These are phyloP conservation scores for Pouteria glomerata DNA, from an alignment of 148 eudicot genomes.

Conservation along the genomic window DNA sequence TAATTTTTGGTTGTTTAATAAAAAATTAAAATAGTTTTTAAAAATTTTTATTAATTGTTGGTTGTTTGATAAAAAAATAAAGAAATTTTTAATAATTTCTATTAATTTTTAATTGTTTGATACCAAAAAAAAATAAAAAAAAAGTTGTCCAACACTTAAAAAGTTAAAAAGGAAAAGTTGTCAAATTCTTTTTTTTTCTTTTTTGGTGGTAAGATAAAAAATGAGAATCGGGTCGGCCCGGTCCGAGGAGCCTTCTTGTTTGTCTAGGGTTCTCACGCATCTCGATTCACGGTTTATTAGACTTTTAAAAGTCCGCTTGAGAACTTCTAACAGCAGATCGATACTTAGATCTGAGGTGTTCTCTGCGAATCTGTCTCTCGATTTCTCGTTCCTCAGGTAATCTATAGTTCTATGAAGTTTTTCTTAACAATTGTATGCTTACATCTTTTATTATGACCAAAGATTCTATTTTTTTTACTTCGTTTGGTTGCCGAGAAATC, in stretches of 20 bases:
- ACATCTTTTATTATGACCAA: background rate
- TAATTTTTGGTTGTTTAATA: no score
- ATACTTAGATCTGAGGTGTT: background rate
- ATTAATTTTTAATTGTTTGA: no score
- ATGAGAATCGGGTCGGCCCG: background rate
- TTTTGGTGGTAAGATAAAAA: no score
- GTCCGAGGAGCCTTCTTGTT: background rate
- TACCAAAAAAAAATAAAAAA: no score
- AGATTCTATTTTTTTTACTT: background rate
- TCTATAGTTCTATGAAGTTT: background rate
- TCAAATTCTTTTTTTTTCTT: no score
- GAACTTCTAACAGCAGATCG: background rate
- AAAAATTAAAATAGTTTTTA: no score
- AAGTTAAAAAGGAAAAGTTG: no score
- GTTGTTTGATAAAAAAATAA: no score
- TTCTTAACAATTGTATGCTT: background rate
- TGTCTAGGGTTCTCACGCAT: background rate
- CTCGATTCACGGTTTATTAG: background rate
- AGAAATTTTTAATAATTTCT: no score
- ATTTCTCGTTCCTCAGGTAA: conserved; percentile 3
- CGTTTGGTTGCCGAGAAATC: conserved; percentile 9
- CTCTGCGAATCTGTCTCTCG: background rate
- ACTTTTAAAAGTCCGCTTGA: background rate
- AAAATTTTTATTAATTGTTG: no score
- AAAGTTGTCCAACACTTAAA: no score